Evolutionary conservation across 2,329 filamentous ascomycete species (phyloP).

Genomic region (Talaromyces piceae): DNA sequence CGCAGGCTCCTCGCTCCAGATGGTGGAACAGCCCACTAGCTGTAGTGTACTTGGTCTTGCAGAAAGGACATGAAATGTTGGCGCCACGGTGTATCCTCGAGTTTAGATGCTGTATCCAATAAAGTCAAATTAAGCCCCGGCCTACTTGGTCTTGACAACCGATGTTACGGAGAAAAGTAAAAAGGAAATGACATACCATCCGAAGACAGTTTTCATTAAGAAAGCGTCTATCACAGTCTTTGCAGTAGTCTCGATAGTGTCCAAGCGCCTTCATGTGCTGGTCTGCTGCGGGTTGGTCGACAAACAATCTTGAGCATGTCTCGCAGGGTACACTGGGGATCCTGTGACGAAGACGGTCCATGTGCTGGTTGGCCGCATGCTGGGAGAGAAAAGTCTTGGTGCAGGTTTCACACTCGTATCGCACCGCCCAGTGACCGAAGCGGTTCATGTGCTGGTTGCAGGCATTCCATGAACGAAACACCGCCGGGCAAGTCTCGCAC

Average conservation of each 20-base stretch:
- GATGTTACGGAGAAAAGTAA: no score
- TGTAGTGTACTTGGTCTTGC: constrained; percentile 38
- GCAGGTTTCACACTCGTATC: constrained; percentile 26
- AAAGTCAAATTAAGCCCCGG: no score
- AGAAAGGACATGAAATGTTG: constrained; percentile 50
- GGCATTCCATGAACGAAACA: constrained; percentile 11
- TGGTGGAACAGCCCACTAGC: constrained; percentile 52
- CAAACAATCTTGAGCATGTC: constrained; percentile 20
- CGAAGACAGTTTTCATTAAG: constrained; percentile 24
- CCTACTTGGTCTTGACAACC: no score
- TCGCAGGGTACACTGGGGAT: constrained; percentile 18
- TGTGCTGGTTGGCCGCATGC: constrained; percentile 22
- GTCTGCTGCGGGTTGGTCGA: constrained; percentile 14
- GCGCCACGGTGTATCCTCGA: constrained; percentile 44
- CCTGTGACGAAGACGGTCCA: constrained; percentile 18
- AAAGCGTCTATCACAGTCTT: constrained; percentile 23
- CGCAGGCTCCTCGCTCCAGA: constrained; percentile 50
- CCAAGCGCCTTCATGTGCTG: constrained; percentile 23
- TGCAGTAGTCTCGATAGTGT: constrained; percentile 23
- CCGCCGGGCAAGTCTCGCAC: constrained; percentile 19
- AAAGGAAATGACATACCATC: no score
- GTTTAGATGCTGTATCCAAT: constrained; percentile 45
- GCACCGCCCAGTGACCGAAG: constrained; percentile 15
- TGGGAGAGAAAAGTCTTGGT: constrained; percentile 16
- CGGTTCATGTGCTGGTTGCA: constrained; percentile 19